Evolutionary conservation across 1,139 yeast genomes (phyloP).

Genomic region (Blastobotrys indianensis): DNA sequence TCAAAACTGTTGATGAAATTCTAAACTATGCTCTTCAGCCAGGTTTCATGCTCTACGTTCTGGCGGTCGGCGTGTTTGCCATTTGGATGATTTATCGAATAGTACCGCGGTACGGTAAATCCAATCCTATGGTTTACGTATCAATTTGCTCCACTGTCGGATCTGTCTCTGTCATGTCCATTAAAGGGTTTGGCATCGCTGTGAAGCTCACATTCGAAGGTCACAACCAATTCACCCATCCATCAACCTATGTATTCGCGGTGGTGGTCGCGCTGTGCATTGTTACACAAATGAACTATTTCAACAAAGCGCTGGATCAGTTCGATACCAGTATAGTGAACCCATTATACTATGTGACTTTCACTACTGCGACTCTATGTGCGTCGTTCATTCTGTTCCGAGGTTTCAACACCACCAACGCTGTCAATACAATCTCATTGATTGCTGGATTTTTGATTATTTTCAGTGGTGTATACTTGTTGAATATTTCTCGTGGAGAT

Average conservation of each 20-base stretch:
- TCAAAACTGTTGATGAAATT: slow-evolving; percentile 83
- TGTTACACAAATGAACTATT: slow-evolving; percentile 86
- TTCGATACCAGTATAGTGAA: slow-evolving; percentile 90
- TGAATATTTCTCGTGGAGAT: slow-evolving; percentile 69
- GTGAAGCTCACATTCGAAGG: slow-evolving; percentile 79
- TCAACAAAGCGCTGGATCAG: slow-evolving; percentile 89
- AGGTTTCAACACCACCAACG: slow-evolving; percentile 80
- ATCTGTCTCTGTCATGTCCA: slow-evolving; percentile 84
- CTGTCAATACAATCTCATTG: slow-evolving; percentile 77
- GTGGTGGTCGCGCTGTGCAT: slow-evolving; percentile 76
- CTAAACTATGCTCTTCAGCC: slow-evolving; percentile 75
- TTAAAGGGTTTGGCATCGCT: slow-evolving; percentile 92
- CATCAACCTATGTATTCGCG: slow-evolving; percentile 78
- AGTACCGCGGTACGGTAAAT: slow-evolving; percentile 74
- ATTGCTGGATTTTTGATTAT: slow-evolving; percentile 83
- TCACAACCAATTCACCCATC: slow-evolving; percentile 82
- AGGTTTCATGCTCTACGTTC: slow-evolving; percentile 65
- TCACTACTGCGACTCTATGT: slow-evolving; percentile 79
- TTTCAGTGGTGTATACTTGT: slow-evolving; percentile 78
- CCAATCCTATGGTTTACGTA: slow-evolving; percentile 84
- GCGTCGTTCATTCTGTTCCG: slow-evolving; percentile 84
- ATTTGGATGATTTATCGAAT: slow-evolving; percentile 75
- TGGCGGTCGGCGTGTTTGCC: slow-evolving; percentile 58
- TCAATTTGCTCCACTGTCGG: slow-evolving; percentile 90
- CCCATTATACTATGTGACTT: slow-evolving; percentile 85